Percentiles rank a stretch among this genome's conserved stretches.
phyloP scores from a whole-genome alignment of 2,329 filamentous ascomycete species.

The Colletotrichum spaethianum region DNA sequence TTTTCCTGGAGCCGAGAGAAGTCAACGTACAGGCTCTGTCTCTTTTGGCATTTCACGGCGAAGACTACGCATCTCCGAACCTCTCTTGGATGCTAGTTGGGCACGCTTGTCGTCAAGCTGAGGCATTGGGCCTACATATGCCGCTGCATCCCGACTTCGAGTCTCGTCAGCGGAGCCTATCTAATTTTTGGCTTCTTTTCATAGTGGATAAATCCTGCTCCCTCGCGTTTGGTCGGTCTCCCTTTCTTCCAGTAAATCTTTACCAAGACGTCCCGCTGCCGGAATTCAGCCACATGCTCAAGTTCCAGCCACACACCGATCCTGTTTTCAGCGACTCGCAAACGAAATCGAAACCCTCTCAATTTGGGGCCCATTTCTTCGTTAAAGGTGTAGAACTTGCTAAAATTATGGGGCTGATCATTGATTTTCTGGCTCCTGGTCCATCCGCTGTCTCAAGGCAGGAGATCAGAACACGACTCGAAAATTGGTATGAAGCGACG shows the following conservation, averaged over 20 bases:
- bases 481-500: constrained; percentile 8
- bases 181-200: constrained; percentile 22
- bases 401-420: constrained; percentile 1
- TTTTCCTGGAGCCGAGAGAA: constrained; percentile 17
- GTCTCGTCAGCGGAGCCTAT: background rate
- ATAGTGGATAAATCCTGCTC: constrained; percentile 21
- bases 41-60: constrained; percentile 14
- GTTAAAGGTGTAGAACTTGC: background rate
- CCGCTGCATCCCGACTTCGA: background rate
- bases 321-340: background rate
- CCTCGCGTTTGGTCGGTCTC: constrained; percentile 23
- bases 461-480: constrained; percentile 1
- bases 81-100: constrained; percentile 26
- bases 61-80: constrained; percentile 25
- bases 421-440: constrained; percentile 3
- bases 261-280: constrained; percentile 18
- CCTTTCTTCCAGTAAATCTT: background rate
- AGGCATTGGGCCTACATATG: constrained; percentile 17
- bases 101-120: constrained; percentile 23
- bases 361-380: constrained; percentile 12
- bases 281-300: constrained; percentile 14
- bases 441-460: background rate
- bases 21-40: constrained; percentile 7
- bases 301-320: constrained; percentile 6
- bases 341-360: background rate